phyloP scores from a whole-genome alignment of 1,139 yeast species.

The Yamadazyma taylorii region DNA sequence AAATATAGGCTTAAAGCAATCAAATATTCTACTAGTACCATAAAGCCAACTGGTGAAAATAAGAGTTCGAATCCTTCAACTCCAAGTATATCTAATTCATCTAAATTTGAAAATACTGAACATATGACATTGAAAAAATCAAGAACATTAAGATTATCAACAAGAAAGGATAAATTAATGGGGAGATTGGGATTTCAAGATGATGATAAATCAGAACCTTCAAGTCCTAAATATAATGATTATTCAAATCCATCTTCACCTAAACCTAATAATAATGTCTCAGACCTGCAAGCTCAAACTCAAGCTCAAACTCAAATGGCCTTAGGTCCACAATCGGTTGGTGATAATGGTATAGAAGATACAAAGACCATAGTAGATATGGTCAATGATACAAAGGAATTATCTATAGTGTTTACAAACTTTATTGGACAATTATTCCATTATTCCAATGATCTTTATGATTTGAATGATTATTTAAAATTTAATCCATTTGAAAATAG shows the following conservation, averaged over 20 bases:
- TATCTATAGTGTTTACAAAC: conserved; percentile 55
- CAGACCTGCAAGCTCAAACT: too few species aligned
- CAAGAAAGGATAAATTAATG: conserved; percentile 26
- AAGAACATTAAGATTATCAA: conserved; percentile 33
- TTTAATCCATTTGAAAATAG: conserved; percentile 38
- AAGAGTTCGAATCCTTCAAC: conserved; percentile 2
- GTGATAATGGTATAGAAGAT: conserved; percentile 33
- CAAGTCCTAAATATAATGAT: conserved; percentile 8
- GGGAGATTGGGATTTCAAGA: conserved; percentile 17
- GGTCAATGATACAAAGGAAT: conserved; percentile 34
- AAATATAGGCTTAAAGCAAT: conserved; percentile 23
- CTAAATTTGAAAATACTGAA: conserved; percentile 13
- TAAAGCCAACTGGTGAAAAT: neutral
- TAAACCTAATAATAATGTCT: conserved; percentile 3
- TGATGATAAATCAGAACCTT: conserved; percentile 8
- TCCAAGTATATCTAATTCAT: conserved; percentile 9
- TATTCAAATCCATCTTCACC: conserved; percentile 6
- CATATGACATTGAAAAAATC: conserved; percentile 27
- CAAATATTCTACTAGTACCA: conserved; percentile 15
- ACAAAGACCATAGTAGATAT: conserved; percentile 44
- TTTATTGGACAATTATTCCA: conserved; percentile 69
- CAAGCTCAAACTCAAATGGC: conserved; percentile 6
- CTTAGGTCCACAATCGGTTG: conserved; percentile 6
- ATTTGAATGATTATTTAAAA: conserved; percentile 50
- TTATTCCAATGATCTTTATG: conserved; percentile 49